phyloP scores from a whole-genome alignment of 2,329 filamentous ascomycete genomes.

The Colletotrichum aenigma region DNA sequence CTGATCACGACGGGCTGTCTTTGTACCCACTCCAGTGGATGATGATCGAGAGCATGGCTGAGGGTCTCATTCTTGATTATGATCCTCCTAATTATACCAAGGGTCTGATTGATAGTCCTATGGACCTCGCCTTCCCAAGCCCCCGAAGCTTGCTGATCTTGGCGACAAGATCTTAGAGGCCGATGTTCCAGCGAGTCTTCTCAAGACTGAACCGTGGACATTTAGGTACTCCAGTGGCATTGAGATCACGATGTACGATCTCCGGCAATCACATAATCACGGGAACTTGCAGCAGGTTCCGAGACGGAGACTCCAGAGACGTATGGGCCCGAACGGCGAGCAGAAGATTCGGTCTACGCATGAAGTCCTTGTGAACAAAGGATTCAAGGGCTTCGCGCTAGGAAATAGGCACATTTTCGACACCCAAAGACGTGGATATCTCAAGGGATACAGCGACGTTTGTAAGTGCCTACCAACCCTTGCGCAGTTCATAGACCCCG shows the following conservation, averaged over 20 bases:
- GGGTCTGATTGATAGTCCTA: slow-evolving; percentile 20
- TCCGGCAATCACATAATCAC: not conserved
- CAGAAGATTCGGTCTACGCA: not conserved
- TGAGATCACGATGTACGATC: slow-evolving; percentile 4
- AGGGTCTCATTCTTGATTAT: slow-evolving; percentile 31
- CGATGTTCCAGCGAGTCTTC: not conserved
- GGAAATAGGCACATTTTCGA: not conserved
- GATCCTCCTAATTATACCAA: not conserved
- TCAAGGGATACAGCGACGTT: not conserved
- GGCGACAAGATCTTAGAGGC: not conserved
- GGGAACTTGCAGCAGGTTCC: not conserved
- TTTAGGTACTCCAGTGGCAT: not conserved
- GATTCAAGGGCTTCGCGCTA: not conserved
- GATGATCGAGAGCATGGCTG: slow-evolving; percentile 34
- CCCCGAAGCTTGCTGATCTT: not conserved
- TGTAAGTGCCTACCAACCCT: not conserved
- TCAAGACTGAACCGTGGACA: not conserved
- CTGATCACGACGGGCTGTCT: slow-evolving; percentile 37
- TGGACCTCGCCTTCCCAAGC: not conserved
- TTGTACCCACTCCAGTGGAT: slow-evolving; percentile 48
- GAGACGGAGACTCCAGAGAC: not conserved
- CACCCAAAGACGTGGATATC: not conserved
- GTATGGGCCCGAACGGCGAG: not conserved
- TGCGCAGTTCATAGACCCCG: not conserved
- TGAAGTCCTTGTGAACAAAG: not conserved